phyloP scores from a whole-genome alignment of 257 asterid genomes.

The Nicotiana tomentosiformis region DNA sequence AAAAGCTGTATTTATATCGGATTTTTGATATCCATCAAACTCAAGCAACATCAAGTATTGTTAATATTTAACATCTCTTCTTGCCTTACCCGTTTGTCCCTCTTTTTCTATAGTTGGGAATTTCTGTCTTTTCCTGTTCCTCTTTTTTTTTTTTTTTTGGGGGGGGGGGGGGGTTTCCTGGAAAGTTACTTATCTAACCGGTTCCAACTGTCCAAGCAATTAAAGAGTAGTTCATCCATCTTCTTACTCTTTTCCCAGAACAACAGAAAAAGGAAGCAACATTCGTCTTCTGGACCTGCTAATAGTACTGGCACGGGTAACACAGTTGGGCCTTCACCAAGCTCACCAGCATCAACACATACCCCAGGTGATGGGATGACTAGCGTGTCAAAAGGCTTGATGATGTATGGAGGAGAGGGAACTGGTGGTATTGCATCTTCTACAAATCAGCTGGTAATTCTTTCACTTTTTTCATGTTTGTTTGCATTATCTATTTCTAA shows the following conservation, averaged over 20 bases:
- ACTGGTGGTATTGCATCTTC: constrained; percentile 80
- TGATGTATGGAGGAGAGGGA: constrained; percentile 82
- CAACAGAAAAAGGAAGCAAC: constrained; percentile 89
- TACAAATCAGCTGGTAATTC: constrained; percentile 78
- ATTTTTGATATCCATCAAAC: neutral
- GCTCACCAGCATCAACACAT: constrained; percentile 91
- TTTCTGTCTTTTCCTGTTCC: neutral
- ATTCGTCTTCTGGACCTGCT: constrained; percentile 72
- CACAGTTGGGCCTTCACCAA: constrained; percentile 40
- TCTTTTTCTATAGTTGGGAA: neutral
- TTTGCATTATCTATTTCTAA: neutral
- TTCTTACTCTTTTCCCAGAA: constrained; percentile 42
- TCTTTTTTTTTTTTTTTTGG: neutral
- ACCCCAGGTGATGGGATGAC: constrained; percentile 94
- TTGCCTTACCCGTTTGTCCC: neutral
- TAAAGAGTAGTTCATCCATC: neutral
- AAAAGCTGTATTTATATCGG: neutral
- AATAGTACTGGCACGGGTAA: constrained; percentile 48
- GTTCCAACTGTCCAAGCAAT: neutral
- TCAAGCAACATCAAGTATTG: neutral
- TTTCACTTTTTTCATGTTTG: neutral
- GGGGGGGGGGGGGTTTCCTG: neutral
- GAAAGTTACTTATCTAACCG: neutral
- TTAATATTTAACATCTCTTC: neutral
- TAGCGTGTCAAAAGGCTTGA: constrained; percentile 74